Evolutionary conservation across 768 basidiomycete genomes (phyloP), one percentile per base, ranked within the genome.

Genomic region (Asterophora lycoperdoides): DNA sequence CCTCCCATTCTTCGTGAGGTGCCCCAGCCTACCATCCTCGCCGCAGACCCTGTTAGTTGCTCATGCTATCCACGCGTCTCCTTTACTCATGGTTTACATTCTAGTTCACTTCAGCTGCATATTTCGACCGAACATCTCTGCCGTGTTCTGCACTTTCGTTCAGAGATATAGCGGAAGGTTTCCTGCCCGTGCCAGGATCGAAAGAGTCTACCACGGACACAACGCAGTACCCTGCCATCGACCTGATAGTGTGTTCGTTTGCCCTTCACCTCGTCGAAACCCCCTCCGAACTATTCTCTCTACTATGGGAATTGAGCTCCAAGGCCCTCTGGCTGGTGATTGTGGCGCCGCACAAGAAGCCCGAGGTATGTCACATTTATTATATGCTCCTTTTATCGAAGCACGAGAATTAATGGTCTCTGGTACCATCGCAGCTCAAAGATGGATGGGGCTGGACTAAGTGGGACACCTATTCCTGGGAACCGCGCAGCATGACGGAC

Each of bases 281-380:
- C 19, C 60, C 80, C 2, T 84, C 81, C 0, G 78, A 81, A 45
- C 67, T 88, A 15, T 89, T 81, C 58, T 68, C 81, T 7, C 66
- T 89, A 7, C 68, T 87, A 10, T 80, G 76, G 68, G 81, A 84
- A 56, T 63, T 89, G 30, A 82, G 80, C 51, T 76, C 71, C 37
- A 81, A 80, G 58, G 72, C 73, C 2, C 65, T 65, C 28, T 89
- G 85, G 84, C 70, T 90, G 8, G 73, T 86, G 29, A 73, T 89
- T 5, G 66, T 86, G 29, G 83, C 83, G 2, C 85, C 86, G 17
- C 86, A 88, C 64, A 89, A 89, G 65, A 85, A 80, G 55, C 86
- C 86, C 15, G 84, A 85, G 65, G 85, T 84, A 54, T 34, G 59
- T 48, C 6, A 14, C 13, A 29, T 35, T 46, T 35, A n/a, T 49